Evolutionary conservation across 2,329 filamentous ascomycete species (phyloP).

Genomic region (Aspergillus fructus): DNA sequence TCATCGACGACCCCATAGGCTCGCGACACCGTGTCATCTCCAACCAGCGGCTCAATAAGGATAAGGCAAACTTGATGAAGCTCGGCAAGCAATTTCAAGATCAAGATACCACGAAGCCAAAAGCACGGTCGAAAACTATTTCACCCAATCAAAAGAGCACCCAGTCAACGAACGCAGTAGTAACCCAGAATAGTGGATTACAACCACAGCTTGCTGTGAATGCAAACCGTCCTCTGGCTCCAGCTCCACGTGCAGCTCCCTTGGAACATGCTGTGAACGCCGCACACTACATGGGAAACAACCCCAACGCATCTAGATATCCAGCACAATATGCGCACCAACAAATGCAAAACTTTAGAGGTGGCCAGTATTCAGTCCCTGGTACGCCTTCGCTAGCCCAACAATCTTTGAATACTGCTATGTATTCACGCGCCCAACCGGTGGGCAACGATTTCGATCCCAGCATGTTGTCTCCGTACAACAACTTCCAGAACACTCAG

Average conservation of each 20-base stretch:
- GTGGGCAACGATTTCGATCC: background rate
- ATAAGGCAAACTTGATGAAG: conserved; percentile 33
- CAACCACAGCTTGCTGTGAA: background rate
- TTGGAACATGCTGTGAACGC: background rate
- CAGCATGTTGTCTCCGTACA: background rate
- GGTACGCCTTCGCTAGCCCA: background rate
- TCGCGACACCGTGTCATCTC: conserved; percentile 29
- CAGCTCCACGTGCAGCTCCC: too few species aligned
- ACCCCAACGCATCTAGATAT: background rate
- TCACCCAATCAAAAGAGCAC: background rate
- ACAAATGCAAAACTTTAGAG: background rate
- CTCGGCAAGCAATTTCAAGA: conserved; percentile 29
- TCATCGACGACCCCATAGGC: conserved; percentile 38
- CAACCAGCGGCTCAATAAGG: conserved; percentile 34
- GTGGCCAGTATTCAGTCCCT: background rate
- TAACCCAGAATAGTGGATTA: background rate
- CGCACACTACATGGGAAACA: background rate
- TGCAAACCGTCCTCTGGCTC: background rate
- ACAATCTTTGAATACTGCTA: background rate
- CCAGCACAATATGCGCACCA: background rate
- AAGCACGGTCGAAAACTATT: background rate
- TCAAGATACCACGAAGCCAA: background rate
- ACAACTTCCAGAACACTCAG: background rate
- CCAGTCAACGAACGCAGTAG: background rate
- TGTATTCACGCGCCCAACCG: background rate